Base-by-base conservation (phyloP, 495 filamentous ascomycete genomes). In the Neurospora africana region DNA sequence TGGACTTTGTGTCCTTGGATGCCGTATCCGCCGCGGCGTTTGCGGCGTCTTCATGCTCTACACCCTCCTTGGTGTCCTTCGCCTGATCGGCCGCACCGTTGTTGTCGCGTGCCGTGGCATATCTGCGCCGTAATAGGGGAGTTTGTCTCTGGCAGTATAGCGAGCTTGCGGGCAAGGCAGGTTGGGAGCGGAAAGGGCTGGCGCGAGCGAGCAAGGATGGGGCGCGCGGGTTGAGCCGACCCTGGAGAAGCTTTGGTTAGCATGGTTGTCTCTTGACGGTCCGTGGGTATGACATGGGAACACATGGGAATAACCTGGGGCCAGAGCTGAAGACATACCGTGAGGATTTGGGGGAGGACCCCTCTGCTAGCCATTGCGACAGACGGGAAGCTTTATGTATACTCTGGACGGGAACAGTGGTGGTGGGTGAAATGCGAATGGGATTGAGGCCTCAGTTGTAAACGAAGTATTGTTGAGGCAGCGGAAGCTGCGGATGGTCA, bases 1-100 rank as follows among this genome's bases (percentile, higher is more conserved):
- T 67, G 21, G 78, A 79, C 70, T 72, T 74, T 27, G 74, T 77
- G 67, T 78, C 78, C 71, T 40, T 74, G 69, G 21, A 70, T 70
- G 68, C 72, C 2, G 75, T 74, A 8, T 73, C 69, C 5, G 77
- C 69, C 1, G 78, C 78, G 21, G 40, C 37, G 33, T 78, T 77
- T 17, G 78, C 77, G 7, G 72, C 75, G 11, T 74, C 73, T 30
- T 79, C 78, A 27, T 76, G 36, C 30, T 76, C 53, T 36, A 72
- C 74, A 35, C 69, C 73, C 13, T 78, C 72, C 61, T 70, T 73
- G 61, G 72, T 68, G n/a, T 77, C 77, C 33, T 74, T 74, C 8
- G 38, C 72, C 21, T 70, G 44, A 27, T 71, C 75, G 13, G 67
- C 67, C 10, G 21, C 43, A 44, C 35, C 68, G 36, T 47, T 71